Base-by-base conservation (phyloP, 225 moss, liverwort and hornwort genomes). In the Marchantia paleacea region DNA sequence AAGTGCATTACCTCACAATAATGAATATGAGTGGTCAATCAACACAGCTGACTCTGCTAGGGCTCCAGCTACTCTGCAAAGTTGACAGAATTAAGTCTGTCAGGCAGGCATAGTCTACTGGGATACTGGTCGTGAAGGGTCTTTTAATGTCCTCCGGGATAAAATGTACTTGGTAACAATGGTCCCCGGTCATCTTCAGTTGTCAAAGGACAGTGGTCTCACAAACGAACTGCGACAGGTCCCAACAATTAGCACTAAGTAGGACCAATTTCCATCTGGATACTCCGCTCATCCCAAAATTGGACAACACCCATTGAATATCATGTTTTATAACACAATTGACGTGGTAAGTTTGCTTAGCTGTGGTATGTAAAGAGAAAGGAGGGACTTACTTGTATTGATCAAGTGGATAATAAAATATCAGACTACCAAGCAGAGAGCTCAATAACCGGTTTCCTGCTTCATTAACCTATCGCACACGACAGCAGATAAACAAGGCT, bases 391-490 rank as follows among this genome's bases (percentile, higher is more conserved):
- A 95, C 97, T 90, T 94, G 89, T 95, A 95, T 76, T 94, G 94
- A 85, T 99, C 99, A 64, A 88, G 76, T 4, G 99, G 92, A 53
- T 95, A 99, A 77, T 91, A 99, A 51, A 90, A 84, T 86, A 99
- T 91, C 88, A 99, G 84, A 86, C 92, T 91, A 73, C 96, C 92
- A 75, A 99, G 91, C 81, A 95, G 82, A 81, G 91, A 92, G 74
- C 88, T 87, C 80, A 99, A 88, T 76, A 99, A 89, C 76, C 91
- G 91, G 86, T 95, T 92, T 80, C 92, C 99, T 85, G 95, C 99
- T 83, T 99, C 99, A 80, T 91, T 95, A 55, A 97, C 96, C 96
- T 97, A 89, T 86, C 22, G 75, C 70, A 76, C 14, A 75, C 6
- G 28, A 7, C 50, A 64, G 1, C 15, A 60, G 5, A 58, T 16